phyloP scores from a whole-genome alignment of 2,329 filamentous ascomycete genomes.

The Alternaria consortialis region DNA sequence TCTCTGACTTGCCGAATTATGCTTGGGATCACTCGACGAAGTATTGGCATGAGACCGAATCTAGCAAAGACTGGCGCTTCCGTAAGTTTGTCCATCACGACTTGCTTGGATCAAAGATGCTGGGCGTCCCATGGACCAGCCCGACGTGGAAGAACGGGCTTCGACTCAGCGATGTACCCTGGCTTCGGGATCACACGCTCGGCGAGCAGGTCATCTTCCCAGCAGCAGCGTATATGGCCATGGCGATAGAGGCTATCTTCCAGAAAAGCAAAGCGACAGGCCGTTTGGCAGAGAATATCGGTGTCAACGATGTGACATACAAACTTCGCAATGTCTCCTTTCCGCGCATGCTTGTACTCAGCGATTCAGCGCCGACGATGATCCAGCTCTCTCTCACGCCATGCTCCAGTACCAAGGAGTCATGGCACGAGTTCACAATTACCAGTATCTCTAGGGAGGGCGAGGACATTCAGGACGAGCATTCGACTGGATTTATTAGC shows the following conservation, averaged over 20 bases:
- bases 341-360: slow-evolving; percentile 17
- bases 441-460: background rate
- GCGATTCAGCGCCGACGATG: background rate
- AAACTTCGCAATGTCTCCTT: slow-evolving; percentile 20
- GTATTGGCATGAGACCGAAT: slow-evolving; percentile 21
- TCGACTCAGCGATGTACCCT: slow-evolving; percentile 50
- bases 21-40: slow-evolving; percentile 18
- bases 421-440: slow-evolving; percentile 22
- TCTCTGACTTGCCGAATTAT: slow-evolving; percentile 22
- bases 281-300: background rate
- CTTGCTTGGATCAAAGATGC: slow-evolving; percentile 14
- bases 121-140: background rate
- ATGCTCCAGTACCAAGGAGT: background rate
- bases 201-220: slow-evolving; percentile 33
- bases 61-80: slow-evolving; percentile 11
- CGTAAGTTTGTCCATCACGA: slow-evolving; percentile 33
- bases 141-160: slow-evolving; percentile 32
- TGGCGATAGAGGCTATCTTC: slow-evolving; percentile 13
- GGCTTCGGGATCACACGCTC: slow-evolving; percentile 57
- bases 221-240: slow-evolving; percentile 7
- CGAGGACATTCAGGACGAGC: background rate
- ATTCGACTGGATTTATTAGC: background rate
- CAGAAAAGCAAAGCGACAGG: background rate
- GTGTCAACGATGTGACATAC: slow-evolving; percentile 4
- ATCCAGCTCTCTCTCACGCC: background rate